Conservation (phyloP, 2,329 filamentous ascomycete genomes). For the Ophiostoma sp. region DNA sequence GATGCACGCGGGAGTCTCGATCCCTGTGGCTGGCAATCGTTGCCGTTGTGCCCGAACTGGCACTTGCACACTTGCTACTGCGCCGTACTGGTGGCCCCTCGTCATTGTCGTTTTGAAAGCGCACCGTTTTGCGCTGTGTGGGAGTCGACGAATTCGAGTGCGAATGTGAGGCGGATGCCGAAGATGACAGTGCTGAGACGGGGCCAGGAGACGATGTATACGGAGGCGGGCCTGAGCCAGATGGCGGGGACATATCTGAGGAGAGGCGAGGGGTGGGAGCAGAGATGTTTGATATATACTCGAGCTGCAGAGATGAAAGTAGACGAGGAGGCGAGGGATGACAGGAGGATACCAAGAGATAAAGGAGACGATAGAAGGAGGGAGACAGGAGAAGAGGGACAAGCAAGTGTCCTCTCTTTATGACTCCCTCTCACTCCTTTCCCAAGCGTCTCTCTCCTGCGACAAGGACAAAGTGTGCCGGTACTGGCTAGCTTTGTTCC, state of each 20-base stretch:
- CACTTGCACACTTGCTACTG: not conserved
- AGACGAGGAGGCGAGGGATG: not conserved
- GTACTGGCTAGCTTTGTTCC: not conserved
- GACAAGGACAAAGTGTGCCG: not conserved
- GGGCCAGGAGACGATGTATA: conserved; percentile 15
- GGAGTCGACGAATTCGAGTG: not conserved
- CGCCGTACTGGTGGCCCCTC: not conserved
- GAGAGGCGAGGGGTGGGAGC: not conserved
- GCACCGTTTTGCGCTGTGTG: conserved; percentile 26
- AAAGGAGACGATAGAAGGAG: conserved; percentile 15
- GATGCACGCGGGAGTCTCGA: not conserved
- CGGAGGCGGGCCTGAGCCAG: conserved; percentile 17
- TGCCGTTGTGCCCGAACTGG: not conserved
- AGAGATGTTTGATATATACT: conserved; percentile 15
- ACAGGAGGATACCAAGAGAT: not conserved
- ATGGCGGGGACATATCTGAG: conserved; percentile 23
- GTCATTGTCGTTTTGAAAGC: conserved; percentile 23
- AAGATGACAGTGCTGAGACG: conserved; percentile 5
- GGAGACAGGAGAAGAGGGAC: conserved; percentile 25
- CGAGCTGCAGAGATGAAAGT: not conserved
- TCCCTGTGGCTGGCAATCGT: conserved; percentile 18
- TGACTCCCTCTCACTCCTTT: conserved; percentile 23
- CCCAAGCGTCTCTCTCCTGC: not conserved
- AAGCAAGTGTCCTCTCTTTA: conserved; percentile 23
- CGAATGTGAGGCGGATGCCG: not conserved